Evolutionary conservation across 2,329 filamentous ascomycete species (phyloP), one percentile per base, ranked within the genome.

Genomic region (Grosmannia huntii): DNA sequence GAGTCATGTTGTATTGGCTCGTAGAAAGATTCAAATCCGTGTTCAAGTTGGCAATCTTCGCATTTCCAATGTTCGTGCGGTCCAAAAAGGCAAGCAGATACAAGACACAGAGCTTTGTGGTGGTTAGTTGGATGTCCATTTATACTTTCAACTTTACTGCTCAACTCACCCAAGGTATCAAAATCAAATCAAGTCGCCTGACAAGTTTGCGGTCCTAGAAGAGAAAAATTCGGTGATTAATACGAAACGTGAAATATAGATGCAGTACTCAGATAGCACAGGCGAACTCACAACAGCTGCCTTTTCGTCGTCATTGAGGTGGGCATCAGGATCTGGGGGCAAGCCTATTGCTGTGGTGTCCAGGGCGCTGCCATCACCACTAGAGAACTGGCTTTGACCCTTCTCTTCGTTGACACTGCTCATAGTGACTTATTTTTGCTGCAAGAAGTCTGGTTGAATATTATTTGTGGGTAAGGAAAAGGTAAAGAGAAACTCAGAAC

Each of bases 31-130:
- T 63, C 19, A 94, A 72, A 59, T 87, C 83, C 12, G 75, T 63
- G 31, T 71, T 63, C 12, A 83, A 70, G 55, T 75, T 72, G 27
- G 78, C 79, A 60, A 85, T 79, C 63, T 82, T 84, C 44, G 82
- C 89, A 71, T 79, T 79, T 51, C 88, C 88, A 60, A 91, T 88
- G 65, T 94, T 92, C 28, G 89, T 90, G 16, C 85, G 77, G 66
- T 86, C 83, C 50, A 90, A 77, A 68, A 90, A 90, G 60, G 84
- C 86, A 56, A 89, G 77, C 1, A 91, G 76, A 65, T 90, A 90
- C 38, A 90, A 76, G 53, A 89, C 74, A 59, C 82, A 85, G 14
- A 89, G 79, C 78, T 77, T 56, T 12, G 1, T 25, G 21, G 12
- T 19, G n/a, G 28, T 25, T 46, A 58, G 57, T 41, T 9, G 12